Evolutionary conservation across 2,329 filamentous ascomycete species (phyloP), one percentile per base, ranked within the genome.

Genomic region (Neonectria coccinea): DNA sequence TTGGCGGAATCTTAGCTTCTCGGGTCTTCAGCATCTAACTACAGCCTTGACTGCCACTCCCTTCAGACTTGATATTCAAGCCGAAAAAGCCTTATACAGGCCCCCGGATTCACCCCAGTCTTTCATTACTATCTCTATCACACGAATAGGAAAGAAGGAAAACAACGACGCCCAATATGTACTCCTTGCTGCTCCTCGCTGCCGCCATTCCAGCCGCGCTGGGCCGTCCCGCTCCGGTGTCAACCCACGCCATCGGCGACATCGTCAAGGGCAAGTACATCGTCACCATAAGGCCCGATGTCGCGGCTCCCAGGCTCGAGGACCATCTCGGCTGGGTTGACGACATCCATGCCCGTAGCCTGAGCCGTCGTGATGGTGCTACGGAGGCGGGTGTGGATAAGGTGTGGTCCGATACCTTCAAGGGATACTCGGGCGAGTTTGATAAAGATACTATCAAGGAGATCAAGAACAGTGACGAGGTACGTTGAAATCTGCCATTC

Each of bases 391-490:
- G 77, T 31, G 67, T 78, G 7, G 70, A 75, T 11, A 74, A 75
- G 66, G 53, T 78, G 71, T 68, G 71, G 65, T 44, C 48, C 18
- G 41, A 42, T 25, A 44, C 22, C 42, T 79, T 78, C 47, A 75
- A 79, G 64, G 83, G 78, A 14, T 85, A 84, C 67, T 77, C 81
- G 42, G 81, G 80, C 39, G 70, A 79, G 53, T 81, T 85, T 60
- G 81, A 81, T 42, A 70, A 73, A 0, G 76, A 75, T n/a, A 82
- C 81, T 25, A 68, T 85, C 51, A 75, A 79, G 65, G 67, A 72
- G 63, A 79, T 85, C 50, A 75, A 77, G 59, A 74, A 73, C 42
- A 79, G 77, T 57, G 75, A 79, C 20, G 77, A 81, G 61, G 82
- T 83, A 73, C 73, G 77, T 66, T 7, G 36, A 44, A 4, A 44